These are phyloP conservation scores for Sporothrix dimorphospora DNA, from an alignment of 2,329 filamentous ascomycete species.

Conservation along the genomic window DNA sequence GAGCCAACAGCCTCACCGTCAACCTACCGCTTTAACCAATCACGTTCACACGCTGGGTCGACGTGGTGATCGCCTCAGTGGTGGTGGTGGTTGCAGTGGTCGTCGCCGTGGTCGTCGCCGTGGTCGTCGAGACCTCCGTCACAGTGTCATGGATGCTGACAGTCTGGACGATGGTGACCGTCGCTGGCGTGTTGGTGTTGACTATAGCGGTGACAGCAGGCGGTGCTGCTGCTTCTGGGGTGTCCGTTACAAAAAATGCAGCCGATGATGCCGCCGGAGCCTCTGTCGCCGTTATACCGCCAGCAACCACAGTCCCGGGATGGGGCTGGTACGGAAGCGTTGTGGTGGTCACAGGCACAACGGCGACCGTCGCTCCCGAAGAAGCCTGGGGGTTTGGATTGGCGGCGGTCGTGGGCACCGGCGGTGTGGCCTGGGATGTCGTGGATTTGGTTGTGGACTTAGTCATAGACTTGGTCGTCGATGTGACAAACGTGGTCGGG, in stretches of 20 bases:
- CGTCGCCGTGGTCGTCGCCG: conserved; percentile 7
- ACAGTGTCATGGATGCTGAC: conserved; percentile 32
- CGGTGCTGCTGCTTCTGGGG: not conserved
- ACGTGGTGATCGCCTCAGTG: conserved; percentile 24
- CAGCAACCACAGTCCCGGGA: conserved; percentile 6
- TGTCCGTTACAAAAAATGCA: not conserved
- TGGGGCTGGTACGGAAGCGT: not conserved
- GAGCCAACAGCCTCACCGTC: not conserved
- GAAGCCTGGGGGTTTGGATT: not conserved
- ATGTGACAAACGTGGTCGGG: not conserved
- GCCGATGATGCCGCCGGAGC: not conserved
- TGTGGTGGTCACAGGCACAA: not conserved
- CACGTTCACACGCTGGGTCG: conserved; percentile 20
- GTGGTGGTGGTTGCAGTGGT: conserved; percentile 1
- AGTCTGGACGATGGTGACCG: conserved; percentile 24
- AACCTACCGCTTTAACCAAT: not conserved
- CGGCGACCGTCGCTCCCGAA: not conserved
- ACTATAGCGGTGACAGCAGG: not conserved
- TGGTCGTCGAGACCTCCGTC: conserved; percentile 20
- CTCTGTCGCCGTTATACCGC: not conserved
- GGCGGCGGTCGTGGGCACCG: not conserved
- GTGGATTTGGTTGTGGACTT: not conserved
- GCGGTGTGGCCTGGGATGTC: not conserved
- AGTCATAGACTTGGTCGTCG: not conserved
- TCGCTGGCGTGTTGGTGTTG: not conserved